These are phyloP conservation scores for Cercospora sojina DNA, from an alignment of 2,329 filamentous ascomycete genomes.

Conservation along the genomic window DNA sequence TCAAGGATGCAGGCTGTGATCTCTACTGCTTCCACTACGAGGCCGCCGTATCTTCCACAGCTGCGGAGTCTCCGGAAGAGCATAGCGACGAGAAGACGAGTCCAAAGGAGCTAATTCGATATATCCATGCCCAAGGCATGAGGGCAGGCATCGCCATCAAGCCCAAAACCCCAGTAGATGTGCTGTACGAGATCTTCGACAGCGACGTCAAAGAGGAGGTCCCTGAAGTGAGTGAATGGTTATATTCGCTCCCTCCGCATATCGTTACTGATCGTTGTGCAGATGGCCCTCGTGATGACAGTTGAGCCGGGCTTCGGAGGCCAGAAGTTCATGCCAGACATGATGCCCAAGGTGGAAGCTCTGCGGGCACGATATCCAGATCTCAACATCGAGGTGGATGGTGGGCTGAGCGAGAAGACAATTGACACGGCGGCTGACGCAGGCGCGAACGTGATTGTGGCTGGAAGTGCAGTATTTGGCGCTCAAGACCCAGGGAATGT, in stretches of 20 bases:
- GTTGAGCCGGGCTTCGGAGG: constrained; percentile 96
- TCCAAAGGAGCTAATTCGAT: constrained; percentile 80
- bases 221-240: constrained; percentile 74
- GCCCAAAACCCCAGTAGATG: constrained; percentile 84
- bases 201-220: constrained; percentile 68
- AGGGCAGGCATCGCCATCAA: constrained; percentile 94
- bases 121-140: constrained; percentile 86
- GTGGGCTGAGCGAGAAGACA: constrained; percentile 81
- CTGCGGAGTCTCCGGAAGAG: constrained; percentile 74
- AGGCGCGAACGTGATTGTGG: constrained; percentile 96
- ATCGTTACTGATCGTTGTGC: constrained; percentile 1
- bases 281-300: constrained; percentile 99
- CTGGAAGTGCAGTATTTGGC: constrained; percentile 92
- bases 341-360: constrained; percentile 88
- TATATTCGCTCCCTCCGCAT: neutral
- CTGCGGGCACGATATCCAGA: constrained; percentile 83
- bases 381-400: constrained; percentile 96
- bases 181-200: constrained; percentile 87
- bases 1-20: constrained; percentile 90
- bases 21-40: constrained; percentile 99
- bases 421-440: constrained; percentile 94
- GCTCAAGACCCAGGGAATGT: constrained; percentile 85
- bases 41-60: constrained; percentile 79
- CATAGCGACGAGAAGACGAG: constrained; percentile 70
- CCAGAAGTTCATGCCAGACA: constrained; percentile 96